Base-by-base conservation (phyloP, 257 asterid species). In the Leptodermis oblonga region DNA sequence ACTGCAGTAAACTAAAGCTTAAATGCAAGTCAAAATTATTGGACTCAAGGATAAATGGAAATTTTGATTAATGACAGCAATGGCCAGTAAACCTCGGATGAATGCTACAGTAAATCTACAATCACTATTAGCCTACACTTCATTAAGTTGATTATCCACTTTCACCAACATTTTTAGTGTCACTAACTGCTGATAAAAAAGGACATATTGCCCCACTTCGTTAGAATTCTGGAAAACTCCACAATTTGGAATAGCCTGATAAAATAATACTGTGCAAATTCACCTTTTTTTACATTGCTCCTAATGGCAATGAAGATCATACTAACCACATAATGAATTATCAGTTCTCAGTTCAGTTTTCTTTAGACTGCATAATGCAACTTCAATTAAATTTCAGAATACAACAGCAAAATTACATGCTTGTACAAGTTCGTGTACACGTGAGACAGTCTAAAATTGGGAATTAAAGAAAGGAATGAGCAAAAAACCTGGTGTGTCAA, bases 401-500 rank as follows among this genome's bases (percentile, higher is more conserved):
- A 25, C 4, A 8, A 17, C 14, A 28, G 63, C 7, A 33, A 56
- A n/a, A n/a, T n/a, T n/a, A n/a, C 36, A 56, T 56, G n/a, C 14
- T 6, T 56, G 22, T 28, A 4, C 42, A 23, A 1, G 37, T 25
- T 25, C 36, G 33, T 67, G 58, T 34, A 54, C 2, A 43, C 13
- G 41, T 26, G 17, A 14, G 10, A 49, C 28, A 25, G 45, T 15
- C 26, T 26, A 41, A 37, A 74, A 41, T 36, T 62, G 33, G n/a
- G 67, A 33, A 36, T 25, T 67, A 9, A 48, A 7, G 51, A 43
- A 62, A 51, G 68, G 43, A 70, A 62, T 68, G 74, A 62, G 43
- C 49, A 43, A 70, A 74, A 70, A 41, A 88, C 98, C 96, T 90
- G 94, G 70, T 74, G 53, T 11, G 83, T 80, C 82, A 93, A 78